A percentile compares a stretch with the other conserved stretches of the same genome.
phyloP scores from a whole-genome alignment of 163 green algal genomes.

The Scenedesmus sp. region DNA sequence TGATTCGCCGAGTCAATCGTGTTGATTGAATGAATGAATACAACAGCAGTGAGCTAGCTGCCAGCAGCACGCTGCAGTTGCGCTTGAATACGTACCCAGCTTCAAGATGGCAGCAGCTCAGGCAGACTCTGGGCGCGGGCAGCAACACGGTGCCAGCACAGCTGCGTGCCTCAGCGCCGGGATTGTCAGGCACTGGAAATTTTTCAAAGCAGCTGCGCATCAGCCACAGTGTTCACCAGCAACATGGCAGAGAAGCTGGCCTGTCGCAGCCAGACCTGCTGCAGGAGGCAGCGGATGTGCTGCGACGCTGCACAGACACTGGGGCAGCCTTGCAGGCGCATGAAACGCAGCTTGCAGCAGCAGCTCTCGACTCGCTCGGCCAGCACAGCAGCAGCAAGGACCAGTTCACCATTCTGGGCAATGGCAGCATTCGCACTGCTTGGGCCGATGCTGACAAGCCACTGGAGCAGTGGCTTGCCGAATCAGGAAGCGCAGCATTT shows the following conservation, averaged over 20 bases:
- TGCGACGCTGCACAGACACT: not conserved
- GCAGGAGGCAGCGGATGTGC: constrained; percentile 3
- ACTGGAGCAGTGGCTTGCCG: not conserved
- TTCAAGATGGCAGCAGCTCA: constrained; percentile 40
- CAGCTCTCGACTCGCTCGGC: not conserved
- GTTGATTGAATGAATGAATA: not conserved
- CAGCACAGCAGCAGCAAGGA: not conserved
- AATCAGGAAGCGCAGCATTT: not conserved
- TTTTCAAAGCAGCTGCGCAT: not conserved
- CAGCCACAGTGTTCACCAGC: not conserved
- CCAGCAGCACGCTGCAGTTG: not conserved
- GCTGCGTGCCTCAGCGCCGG: not conserved
- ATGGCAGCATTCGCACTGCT: not conserved
- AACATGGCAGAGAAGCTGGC: not conserved
- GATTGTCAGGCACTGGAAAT: not conserved
- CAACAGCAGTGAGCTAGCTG: not conserved
- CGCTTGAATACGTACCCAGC: not conserved
- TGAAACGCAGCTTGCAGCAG: constrained; percentile 1
- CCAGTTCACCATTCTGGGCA: not conserved
- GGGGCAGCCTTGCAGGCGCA: not conserved
- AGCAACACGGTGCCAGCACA: not conserved
- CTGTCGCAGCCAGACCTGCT: not conserved
- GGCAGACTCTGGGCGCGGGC: constrained; percentile 3
- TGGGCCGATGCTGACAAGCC: not conserved
- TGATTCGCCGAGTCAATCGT: not conserved